These are phyloP conservation scores for Salmacisia buchloeana DNA, from an alignment of 1,284 basidiomycete genomes.

Conservation along the genomic window DNA sequence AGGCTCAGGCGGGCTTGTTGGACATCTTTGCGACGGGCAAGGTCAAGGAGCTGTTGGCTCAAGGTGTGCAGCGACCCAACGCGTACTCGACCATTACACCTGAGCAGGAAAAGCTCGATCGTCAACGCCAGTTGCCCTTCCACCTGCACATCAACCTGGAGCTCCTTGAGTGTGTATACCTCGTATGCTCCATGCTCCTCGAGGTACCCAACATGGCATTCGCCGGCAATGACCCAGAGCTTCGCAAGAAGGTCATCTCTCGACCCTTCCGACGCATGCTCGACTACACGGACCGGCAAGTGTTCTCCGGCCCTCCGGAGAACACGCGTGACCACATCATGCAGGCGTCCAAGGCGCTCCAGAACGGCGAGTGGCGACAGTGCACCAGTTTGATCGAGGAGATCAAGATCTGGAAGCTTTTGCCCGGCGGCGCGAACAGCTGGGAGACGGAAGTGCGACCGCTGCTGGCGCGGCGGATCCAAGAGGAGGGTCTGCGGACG, in stretches of 20 bases:
- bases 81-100: constrained; percentile 74
- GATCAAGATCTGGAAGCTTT: constrained; percentile 96
- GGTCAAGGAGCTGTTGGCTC: constrained; percentile 90
- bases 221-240: constrained; percentile 83
- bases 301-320: constrained; percentile 97
- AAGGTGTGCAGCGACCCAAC: constrained; percentile 82
- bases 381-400: constrained; percentile 85
- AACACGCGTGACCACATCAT: constrained; percentile 98
- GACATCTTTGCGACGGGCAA: constrained; percentile 95
- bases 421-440: constrained; percentile 68
- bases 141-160: constrained; percentile 99
- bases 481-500: constrained; percentile 92
- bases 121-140: constrained; percentile 92
- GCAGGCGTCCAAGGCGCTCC: constrained; percentile 94
- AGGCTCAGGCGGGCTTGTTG: constrained; percentile 83
- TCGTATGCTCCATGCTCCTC: constrained; percentile 96
- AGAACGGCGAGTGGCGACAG: constrained; percentile 94
- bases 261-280: constrained; percentile 91
- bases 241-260: constrained; percentile 69
- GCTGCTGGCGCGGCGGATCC: constrained; percentile 93
- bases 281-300: constrained; percentile 94
- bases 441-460: constrained; percentile 64
- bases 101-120: constrained; percentile 95
- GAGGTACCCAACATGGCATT: constrained; percentile 93
- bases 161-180: constrained; percentile 90